Evolutionary conservation across 2,329 filamentous ascomycete species (phyloP), one percentile per base, ranked within the genome.

Genomic region (Penicillium carneum): DNA sequence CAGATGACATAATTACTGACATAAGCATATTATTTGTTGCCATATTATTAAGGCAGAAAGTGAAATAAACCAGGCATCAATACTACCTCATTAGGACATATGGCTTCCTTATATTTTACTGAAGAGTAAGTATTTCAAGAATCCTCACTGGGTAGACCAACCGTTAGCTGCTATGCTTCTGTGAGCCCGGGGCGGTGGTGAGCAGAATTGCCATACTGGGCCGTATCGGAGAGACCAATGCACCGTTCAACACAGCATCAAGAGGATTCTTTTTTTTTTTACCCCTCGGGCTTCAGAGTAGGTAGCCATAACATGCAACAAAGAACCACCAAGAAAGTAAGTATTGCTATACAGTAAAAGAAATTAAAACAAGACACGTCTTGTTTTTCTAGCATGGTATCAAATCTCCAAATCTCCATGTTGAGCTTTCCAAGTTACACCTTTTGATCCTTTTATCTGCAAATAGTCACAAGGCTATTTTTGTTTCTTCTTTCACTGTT

Each of bases 1-100:
- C 12, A 9, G 57, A 59, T 59, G 57, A 59, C 57, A 56, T 59
- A 59, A 55, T 47, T 3, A 3, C 34, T 59, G 57, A 55, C 34
- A 23, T 59, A 55, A 55, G n/a, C 41, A 49, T 0, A 6, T 6
- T 39, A 6, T 16, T n/a, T 10, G 1, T 1, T 10, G 31, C 46
- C 46, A 49, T 6, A 1, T 0, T 16, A 7, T 2, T 10, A 16
- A 49, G 46, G 31, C 18, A 48, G 1, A 3, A 34, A 5, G 0
- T 4, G 18, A 10, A 6, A 1, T 1, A 5, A 0, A 1, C 1
- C 2, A 48, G 46, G 31, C 46, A 49, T 16, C 8, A 36, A 23
- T 14, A 36, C 16, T 49, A 0, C 46, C 31, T 49, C 34, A 36
- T 36, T 23, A 11, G 31, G 46, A 1, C 0, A 49, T 36, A 0